A percentile compares a stretch with the other conserved stretches of the same genome.
phyloP scores from a whole-genome alignment of 768 basidiomycete species.

The Boletus speciosus region DNA sequence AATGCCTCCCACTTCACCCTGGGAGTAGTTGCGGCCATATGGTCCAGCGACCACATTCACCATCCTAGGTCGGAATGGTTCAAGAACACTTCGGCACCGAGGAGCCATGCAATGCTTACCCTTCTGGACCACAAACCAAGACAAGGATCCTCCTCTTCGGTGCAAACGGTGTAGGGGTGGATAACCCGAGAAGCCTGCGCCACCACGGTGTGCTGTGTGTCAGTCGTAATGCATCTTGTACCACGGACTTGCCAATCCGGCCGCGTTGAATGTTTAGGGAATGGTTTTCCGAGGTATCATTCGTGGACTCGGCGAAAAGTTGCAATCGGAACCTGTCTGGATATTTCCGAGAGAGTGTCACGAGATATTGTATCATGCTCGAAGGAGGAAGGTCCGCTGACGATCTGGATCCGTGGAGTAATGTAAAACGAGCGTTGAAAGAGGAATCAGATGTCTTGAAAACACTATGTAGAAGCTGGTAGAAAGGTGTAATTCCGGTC shows the following conservation, averaged over 20 bases:
- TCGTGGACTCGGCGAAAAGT: conserved; percentile 58
- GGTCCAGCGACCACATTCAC: conserved; percentile 71
- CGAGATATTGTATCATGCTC: conserved; percentile 52
- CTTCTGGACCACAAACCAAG: conserved; percentile 81
- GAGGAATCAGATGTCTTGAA: conserved; percentile 34
- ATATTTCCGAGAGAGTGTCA: conserved; percentile 42
- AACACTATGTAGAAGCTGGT: conserved; percentile 62
- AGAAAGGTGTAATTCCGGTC: conserved; percentile 84
- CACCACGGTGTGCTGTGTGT: conserved; percentile 30
- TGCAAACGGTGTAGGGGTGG: conserved; percentile 1
- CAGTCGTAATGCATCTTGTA: conserved; percentile 42
- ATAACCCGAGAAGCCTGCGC: conserved; percentile 20
- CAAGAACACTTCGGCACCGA: background rate
- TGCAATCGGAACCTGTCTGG: conserved; percentile 55
- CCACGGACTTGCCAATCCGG: conserved; percentile 49
- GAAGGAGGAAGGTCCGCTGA: conserved; percentile 69
- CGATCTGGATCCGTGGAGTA: conserved; percentile 67
- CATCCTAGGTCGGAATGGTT: conserved; percentile 50
- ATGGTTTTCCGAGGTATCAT: conserved; percentile 17
- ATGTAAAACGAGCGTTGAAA: conserved; percentile 55
- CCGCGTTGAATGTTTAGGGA: conserved; percentile 40
- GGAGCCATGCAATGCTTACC: conserved; percentile 42
- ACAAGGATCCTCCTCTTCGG: conserved; percentile 52
- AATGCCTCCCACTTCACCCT: conserved; percentile 66
- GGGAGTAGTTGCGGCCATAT: conserved; percentile 70